These are phyloP conservation scores for Zasmidium cellare DNA, from an alignment of 2,329 filamentous ascomycete species.

Conservation along the genomic window DNA sequence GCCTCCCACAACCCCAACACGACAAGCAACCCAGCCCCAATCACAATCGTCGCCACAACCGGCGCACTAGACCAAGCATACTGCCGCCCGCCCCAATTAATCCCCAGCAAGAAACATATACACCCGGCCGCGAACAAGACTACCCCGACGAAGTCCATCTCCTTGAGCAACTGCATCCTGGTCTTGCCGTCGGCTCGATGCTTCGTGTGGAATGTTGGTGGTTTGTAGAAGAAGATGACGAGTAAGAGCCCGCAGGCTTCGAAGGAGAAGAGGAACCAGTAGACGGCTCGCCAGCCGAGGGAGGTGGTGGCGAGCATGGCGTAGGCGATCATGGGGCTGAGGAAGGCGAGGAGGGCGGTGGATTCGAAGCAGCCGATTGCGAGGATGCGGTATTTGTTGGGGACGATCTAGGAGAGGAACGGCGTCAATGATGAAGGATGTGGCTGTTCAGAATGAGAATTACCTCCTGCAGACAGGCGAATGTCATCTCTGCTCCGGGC, in stretches of 20 bases:
- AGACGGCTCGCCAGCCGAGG: conserved; percentile 13
- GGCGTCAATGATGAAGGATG: too few species aligned
- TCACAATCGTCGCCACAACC: conserved; percentile 12
- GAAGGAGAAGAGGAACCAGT: conserved; percentile 18
- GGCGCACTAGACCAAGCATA: conserved; percentile 15
- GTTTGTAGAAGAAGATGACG: conserved; percentile 35
- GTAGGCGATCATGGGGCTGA: conserved; percentile 19
- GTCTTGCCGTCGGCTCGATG: conserved; percentile 31
- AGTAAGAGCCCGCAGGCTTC: conserved; percentile 26
- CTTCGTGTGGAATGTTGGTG: conserved; percentile 34
- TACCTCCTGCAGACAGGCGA: conserved; percentile 28
- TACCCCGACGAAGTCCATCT: conserved; percentile 55
- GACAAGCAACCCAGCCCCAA: conserved; percentile 13
- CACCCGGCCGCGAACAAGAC: conserved; percentile 8
- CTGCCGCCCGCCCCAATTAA: conserved; percentile 17
- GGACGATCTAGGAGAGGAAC: conserved; percentile 21
- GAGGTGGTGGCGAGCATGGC: conserved; percentile 11
- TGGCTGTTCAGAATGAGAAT: neutral
- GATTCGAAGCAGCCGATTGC: conserved; percentile 28
- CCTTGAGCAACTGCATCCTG: conserved; percentile 35
- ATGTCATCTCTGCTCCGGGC: conserved; percentile 22
- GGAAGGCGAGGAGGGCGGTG: conserved; percentile 28
- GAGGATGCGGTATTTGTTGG: conserved; percentile 32
- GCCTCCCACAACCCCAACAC: conserved; percentile 14
- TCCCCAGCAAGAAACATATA: conserved; percentile 12